Conservation (phyloP, 2,329 filamentous ascomycete genomes). For the Botrytis byssoidea region DNA sequence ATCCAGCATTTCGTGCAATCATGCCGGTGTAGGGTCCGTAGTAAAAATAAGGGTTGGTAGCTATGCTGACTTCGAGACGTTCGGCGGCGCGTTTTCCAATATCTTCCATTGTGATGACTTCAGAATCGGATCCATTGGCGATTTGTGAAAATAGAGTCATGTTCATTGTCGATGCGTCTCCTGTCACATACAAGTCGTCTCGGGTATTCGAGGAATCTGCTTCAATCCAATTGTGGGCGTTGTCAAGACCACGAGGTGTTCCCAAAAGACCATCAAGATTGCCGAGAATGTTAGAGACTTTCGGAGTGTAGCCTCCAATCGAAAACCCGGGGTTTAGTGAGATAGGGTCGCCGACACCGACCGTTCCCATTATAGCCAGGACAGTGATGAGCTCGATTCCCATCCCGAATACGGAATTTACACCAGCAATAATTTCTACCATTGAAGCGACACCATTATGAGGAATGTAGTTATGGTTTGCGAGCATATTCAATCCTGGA, state of each 20-base stretch:
- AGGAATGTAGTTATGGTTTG: background rate
- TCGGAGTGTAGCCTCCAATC: background rate
- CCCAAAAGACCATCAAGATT: background rate
- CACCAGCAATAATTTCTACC: background rate
- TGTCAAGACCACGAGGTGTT: background rate
- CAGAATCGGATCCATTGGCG: background rate
- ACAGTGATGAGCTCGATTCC: background rate
- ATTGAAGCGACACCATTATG: background rate
- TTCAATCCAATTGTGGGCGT: background rate
- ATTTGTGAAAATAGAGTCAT: background rate
- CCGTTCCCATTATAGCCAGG: background rate
- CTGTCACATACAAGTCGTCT: background rate
- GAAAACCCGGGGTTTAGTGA: background rate
- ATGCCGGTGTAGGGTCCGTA: slow-evolving; percentile 1
- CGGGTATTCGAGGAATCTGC: background rate
- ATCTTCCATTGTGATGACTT: background rate
- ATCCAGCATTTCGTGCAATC: background rate
- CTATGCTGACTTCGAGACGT: background rate
- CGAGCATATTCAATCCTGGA: background rate
- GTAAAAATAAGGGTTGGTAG: background rate
- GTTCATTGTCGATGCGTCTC: background rate
- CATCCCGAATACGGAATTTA: background rate
- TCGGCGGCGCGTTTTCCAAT: background rate
- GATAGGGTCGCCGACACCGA: background rate
- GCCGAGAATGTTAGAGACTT: background rate